Conservation (phyloP, 306 rosid species). For the Fagus sylvatica region DNA sequence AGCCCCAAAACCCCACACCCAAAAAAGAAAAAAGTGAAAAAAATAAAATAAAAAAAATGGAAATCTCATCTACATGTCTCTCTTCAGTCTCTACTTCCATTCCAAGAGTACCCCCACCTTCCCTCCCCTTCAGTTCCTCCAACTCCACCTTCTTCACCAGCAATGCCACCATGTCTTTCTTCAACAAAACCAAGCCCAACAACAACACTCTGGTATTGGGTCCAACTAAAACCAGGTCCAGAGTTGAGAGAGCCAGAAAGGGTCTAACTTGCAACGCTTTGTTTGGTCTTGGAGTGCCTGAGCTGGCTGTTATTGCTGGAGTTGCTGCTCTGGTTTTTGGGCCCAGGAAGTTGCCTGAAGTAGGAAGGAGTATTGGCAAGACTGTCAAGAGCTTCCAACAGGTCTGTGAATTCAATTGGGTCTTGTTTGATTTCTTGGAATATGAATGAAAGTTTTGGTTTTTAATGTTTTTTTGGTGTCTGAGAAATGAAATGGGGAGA, state of each 20-base stretch:
- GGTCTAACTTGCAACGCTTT: conserved; percentile 73
- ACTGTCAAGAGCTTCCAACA: conserved; percentile 97
- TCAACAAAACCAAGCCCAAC: conserved; percentile 30
- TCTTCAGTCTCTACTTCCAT: conserved; percentile 33
- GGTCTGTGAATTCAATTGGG: conserved; percentile 39
- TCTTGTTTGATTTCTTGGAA: background rate
- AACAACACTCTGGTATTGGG: conserved; percentile 18
- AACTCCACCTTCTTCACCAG: conserved; percentile 40
- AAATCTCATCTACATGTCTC: conserved; percentile 46
- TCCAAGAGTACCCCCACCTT: conserved; percentile 27
- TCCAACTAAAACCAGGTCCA: conserved; percentile 23
- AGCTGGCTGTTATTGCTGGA: conserved; percentile 85
- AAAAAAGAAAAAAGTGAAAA: background rate
- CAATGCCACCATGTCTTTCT: conserved; percentile 26
- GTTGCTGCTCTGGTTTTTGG: conserved; percentile 94
- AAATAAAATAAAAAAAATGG: conserved; percentile 32
- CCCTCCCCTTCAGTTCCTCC: conserved; percentile 44
- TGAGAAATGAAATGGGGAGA: background rate
- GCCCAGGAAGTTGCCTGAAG: conserved; percentile 92
- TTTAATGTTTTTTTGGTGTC: background rate
- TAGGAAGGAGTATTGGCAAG: conserved; percentile 94
- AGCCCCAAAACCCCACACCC: conserved; percentile 32
- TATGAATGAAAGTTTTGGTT: background rate
- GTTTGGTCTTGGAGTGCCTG: conserved; percentile 94
- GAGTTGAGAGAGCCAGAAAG: conserved; percentile 37